phyloP scores from a whole-genome alignment of 345 rosid species.

The Brassica incana region DNA sequence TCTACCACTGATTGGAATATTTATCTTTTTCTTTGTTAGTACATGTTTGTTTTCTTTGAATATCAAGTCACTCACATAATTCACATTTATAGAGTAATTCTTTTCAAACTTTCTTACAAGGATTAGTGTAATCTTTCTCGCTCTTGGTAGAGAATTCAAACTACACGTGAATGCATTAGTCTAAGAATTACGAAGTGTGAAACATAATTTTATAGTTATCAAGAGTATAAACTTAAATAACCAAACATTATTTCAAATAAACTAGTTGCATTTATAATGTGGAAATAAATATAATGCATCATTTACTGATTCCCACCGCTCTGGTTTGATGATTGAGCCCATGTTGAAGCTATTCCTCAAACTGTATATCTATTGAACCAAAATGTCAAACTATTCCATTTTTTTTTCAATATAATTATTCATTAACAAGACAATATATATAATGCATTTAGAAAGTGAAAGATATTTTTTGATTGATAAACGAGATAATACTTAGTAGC shows the following conservation, averaged over 20 bases:
- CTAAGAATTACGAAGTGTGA: neutral
- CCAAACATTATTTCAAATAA: neutral
- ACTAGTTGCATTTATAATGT: neutral
- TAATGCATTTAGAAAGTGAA: no score
- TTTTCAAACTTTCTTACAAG: neutral
- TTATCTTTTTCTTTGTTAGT: neutral
- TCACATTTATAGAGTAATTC: conserved; percentile 1
- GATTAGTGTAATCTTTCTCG: neutral
- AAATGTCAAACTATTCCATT: no score
- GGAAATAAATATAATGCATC: neutral
- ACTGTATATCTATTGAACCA: no score
- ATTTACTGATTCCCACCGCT: neutral
- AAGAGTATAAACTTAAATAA: neutral
- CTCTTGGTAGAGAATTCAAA: neutral
- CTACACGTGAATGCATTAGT: neutral
- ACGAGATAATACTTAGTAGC: no score
- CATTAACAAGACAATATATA: no score
- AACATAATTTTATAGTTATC: neutral
- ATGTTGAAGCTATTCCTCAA: no score
- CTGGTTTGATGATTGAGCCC: no score
- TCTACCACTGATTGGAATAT: conserved; percentile 34
- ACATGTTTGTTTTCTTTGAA: conserved; percentile 13
- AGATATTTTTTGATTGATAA: no score
- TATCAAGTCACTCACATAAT: conserved; percentile 27
- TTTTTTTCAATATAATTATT: no score